phyloP scores from a whole-genome alignment of 1,284 basidiomycete genomes.

The Cystobasidium pallidum region DNA sequence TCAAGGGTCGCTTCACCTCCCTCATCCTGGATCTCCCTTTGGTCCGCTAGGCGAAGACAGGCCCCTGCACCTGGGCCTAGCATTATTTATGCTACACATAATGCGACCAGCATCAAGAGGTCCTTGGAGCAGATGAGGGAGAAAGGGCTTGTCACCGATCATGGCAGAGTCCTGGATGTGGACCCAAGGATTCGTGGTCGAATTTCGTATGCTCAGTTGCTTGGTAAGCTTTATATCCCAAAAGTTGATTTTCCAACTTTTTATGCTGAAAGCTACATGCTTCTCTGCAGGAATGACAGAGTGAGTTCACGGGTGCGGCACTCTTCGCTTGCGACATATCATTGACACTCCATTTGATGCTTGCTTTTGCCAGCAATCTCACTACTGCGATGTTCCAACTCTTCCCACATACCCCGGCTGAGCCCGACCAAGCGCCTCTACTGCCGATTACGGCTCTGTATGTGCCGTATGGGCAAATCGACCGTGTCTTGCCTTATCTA shows the following conservation, averaged over 20 bases:
- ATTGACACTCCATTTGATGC: background rate
- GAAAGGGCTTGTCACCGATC: slow-evolving; percentile 44
- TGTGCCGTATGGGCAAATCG: slow-evolving; percentile 51
- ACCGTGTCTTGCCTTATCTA: slow-evolving; percentile 52
- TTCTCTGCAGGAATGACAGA: slow-evolving; percentile 52
- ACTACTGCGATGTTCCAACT: slow-evolving; percentile 48
- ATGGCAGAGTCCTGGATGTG: slow-evolving; percentile 44
- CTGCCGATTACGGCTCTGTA: slow-evolving; percentile 50
- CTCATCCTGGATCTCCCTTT: background rate
- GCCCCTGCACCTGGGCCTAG: slow-evolving; percentile 32
- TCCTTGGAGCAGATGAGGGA: slow-evolving; percentile 45
- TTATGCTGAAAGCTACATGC: background rate
- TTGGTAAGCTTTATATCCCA: slow-evolving; percentile 45
- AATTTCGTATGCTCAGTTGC: slow-evolving; percentile 51
- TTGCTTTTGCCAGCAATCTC: slow-evolving; percentile 41
- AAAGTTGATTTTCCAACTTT: background rate
- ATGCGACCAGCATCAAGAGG: slow-evolving; percentile 49
- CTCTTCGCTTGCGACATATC: background rate
- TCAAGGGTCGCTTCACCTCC: background rate
- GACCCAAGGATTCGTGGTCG: slow-evolving; percentile 49
- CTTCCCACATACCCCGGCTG: slow-evolving; percentile 31
- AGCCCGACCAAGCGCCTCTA: background rate
- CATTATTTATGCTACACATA: slow-evolving; percentile 51
- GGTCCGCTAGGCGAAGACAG: background rate
- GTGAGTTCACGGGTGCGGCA: too few species aligned